phyloP scores from a whole-genome alignment of 2,329 filamentous ascomycete genomes.

The Acrodontium crateriforme region DNA sequence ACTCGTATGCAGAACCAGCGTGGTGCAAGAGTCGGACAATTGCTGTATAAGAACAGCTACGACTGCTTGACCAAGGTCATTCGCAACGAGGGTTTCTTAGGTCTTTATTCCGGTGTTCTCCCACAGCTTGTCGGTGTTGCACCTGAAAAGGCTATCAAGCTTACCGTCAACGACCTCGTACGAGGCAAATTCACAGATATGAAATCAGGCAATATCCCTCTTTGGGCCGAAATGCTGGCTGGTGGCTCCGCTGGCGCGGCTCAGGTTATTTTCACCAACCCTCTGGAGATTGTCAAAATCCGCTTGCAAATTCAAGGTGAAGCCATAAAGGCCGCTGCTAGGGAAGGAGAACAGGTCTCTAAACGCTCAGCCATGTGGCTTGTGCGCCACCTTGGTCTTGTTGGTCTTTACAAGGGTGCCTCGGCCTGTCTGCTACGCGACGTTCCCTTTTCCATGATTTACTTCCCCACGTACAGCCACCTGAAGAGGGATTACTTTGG shows the following conservation, averaged over 20 bases:
- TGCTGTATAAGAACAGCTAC: conserved; percentile 91
- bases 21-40: conserved; percentile 64
- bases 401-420: conserved; percentile 93
- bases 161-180: conserved; percentile 93
- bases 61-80: conserved; percentile 92
- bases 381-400: conserved; percentile 80
- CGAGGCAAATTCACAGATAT: conserved; percentile 61
- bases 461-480: conserved; percentile 94
- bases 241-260: conserved; percentile 84
- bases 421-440: conserved; percentile 89
- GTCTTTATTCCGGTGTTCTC: conserved; percentile 85
- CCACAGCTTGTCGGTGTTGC: conserved; percentile 94
- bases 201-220: conserved; percentile 57
- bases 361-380: conserved; percentile 97
- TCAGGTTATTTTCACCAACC: conserved; percentile 97
- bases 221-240: conserved; percentile 63
- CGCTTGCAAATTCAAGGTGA: conserved; percentile 95
- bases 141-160: conserved; percentile 98
- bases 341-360: conserved; percentile 64
- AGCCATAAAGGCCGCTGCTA: conserved; percentile 59
- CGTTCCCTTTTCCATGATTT: conserved; percentile 95
- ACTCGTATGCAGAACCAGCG: conserved; percentile 97
- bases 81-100: conserved; percentile 76
- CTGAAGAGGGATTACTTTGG: conserved; percentile 90
- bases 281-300: conserved; percentile 98